Conservation (phyloP, 495 filamentous ascomycete genomes). For the Jackrogersella minutella region DNA sequence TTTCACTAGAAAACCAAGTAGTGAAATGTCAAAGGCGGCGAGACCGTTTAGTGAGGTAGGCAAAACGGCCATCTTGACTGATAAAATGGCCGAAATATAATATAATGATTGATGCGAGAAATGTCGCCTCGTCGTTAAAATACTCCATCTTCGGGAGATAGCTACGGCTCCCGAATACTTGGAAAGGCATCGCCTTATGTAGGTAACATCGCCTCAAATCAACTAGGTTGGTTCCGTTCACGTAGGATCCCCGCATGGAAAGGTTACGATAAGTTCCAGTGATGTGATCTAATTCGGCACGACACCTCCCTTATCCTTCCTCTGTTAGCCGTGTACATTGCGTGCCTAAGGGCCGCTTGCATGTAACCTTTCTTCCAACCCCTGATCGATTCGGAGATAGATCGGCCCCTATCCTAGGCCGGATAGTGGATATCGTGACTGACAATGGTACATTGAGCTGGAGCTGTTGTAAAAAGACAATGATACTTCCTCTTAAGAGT, state of each 20-base stretch:
- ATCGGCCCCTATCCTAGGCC: background rate
- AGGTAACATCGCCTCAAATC: background rate
- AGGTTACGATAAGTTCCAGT: too few relatives aligned
- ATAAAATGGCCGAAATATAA: background rate
- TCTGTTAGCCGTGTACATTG: background rate
- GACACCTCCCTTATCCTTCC: too few relatives aligned
- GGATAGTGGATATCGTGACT: too few relatives aligned
- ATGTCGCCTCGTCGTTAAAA: too few relatives aligned
- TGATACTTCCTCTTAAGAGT: too few relatives aligned
- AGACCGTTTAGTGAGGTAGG: slow-evolving; percentile 4
- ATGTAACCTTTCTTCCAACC: background rate
- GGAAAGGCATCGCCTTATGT: slow-evolving; percentile 4
- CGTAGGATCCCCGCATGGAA: slow-evolving; percentile 20
- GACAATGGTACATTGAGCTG: too few relatives aligned
- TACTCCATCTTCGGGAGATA: background rate
- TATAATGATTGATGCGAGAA: too few relatives aligned
- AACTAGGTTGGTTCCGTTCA: background rate
- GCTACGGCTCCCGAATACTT: background rate
- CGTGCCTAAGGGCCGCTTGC: slow-evolving; percentile 4
- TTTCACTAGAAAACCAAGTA: slow-evolving; percentile 4
- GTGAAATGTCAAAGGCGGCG: background rate
- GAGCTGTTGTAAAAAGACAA: too few relatives aligned
- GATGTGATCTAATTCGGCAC: too few relatives aligned
- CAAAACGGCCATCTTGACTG: slow-evolving; percentile 19
- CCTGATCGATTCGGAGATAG: slow-evolving; percentile 5